Conservation (phyloP, 164 flowering plant species). For the Cinnamomum micranthum region DNA sequence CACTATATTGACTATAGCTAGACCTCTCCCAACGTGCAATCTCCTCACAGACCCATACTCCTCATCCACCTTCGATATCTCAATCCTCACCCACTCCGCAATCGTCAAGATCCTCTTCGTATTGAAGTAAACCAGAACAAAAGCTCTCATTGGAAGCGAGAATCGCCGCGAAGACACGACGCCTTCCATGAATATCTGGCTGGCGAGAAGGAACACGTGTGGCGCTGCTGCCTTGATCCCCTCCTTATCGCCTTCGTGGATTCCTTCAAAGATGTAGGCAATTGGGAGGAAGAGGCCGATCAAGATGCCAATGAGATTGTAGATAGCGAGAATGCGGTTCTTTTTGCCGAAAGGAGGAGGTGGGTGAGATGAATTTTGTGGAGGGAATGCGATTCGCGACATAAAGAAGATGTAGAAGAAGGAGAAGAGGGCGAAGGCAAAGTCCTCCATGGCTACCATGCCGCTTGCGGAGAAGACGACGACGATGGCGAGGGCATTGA, state of each 20-base stretch:
- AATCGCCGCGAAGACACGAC: conserved; percentile 37
- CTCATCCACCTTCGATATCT: conserved; percentile 5
- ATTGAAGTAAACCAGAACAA: conserved; percentile 63
- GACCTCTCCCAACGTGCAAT: conserved; percentile 44
- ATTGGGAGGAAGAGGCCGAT: conserved; percentile 60
- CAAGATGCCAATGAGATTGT: conserved; percentile 41
- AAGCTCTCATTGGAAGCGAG: conserved; percentile 49
- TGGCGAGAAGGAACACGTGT: conserved; percentile 59
- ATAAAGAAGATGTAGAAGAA: conserved; percentile 25
- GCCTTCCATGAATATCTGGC: conserved; percentile 71
- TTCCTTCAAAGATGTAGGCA: conserved; percentile 55
- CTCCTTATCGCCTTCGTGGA: conserved; percentile 52
- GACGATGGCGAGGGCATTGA: conserved; percentile 29
- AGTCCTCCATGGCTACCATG: conserved; percentile 33
- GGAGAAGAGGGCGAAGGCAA: conserved; percentile 32
- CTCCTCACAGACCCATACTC: conserved; percentile 25
- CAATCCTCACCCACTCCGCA: conserved; percentile 47
- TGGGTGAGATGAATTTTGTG: conserved; percentile 10
- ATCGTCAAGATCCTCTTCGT: conserved; percentile 52
- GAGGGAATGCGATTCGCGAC: conserved; percentile 26
- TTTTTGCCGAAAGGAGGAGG: conserved; percentile 29
- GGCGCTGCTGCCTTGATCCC: conserved; percentile 67
- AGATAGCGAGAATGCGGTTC: conserved; percentile 29
- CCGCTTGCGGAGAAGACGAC: conserved; percentile 37
- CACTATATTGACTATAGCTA: conserved; percentile 61